Base-by-base conservation (phyloP, 2,329 filamentous ascomycete species). In the Fusarium buharicum region DNA sequence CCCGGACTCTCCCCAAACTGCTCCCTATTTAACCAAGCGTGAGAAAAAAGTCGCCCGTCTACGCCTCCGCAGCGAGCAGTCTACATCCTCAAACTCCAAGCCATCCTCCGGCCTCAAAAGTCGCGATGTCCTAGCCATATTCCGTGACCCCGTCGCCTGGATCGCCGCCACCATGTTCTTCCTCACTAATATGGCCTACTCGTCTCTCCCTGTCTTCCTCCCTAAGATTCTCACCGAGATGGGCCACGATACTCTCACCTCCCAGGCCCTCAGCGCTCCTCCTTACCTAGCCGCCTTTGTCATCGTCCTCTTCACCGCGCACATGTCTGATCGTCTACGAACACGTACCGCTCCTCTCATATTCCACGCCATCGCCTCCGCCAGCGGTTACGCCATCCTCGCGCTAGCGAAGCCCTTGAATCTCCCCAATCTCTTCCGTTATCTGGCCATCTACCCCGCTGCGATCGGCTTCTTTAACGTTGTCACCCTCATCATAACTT, bases 181-280 rank as follows among this genome's bases (percentile, higher is more conserved):
- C 79, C 86, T 89, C 74, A 88, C 90, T 71, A 96, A 97, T 76
- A 90, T 96, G 73, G 90, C 92, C 12, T 97, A 96, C 79, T 88
- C 88, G 70, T 94, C 90, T 18, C 87, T 96, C 73, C 93, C 93
- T 3, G 91, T 95, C 44, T 96, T 96, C 73, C 83, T 96, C 3
- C 92, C 92, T 31, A 92, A 90, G 20, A 92, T 96, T 61, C 83
- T 96, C 41, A 80, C 82, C 57, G 85, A 89, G 72, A 87, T 96
- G 91, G 90, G 90, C 56, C 90, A 92, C 77, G 82, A 85, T 31
- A 76, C 84, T 1, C 77, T 90, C 2, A 78, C 84, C 3, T 85
- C 91, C 0, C 92, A 97, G 81, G 91, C 88, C 6, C 86, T 96
- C 55, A 86, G 89, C 31, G 92, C 91, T 0, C 92, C 92, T 0